A percentile compares a stretch with the other conserved stretches of the same genome.
Conservation (phyloP, 164 flowering plant species). For the Macadamia integrifolia region DNA sequence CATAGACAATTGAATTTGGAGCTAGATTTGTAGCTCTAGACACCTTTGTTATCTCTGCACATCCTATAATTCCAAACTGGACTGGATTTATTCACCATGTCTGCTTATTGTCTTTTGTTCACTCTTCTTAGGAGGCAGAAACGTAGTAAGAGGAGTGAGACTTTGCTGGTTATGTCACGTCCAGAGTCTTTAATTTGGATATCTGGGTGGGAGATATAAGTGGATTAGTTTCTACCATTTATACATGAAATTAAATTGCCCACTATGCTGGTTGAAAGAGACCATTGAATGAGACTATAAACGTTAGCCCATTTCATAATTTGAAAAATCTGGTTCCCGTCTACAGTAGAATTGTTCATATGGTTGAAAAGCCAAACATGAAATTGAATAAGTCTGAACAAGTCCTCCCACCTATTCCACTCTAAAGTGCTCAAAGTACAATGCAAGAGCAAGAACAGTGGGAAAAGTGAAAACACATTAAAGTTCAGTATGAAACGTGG, state of each 20-base stretch:
- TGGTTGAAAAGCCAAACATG: too few relatives aligned
- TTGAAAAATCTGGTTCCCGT: too few relatives aligned
- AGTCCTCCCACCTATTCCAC: too few relatives aligned
- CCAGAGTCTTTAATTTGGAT: too few relatives aligned
- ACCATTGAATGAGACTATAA: not conserved
- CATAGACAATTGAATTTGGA: slow-evolving; percentile 27
- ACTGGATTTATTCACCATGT: slow-evolving; percentile 12
- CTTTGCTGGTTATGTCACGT: not conserved
- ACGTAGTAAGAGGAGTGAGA: not conserved
- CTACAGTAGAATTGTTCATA: too few relatives aligned
- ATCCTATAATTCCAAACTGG: slow-evolving; percentile 35
- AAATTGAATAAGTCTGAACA: too few relatives aligned
- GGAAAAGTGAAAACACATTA: too few relatives aligned
- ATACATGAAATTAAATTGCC: not conserved
- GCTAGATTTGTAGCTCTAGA: slow-evolving; percentile 28
- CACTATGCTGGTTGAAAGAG: not conserved
- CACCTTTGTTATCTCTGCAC: slow-evolving; percentile 37
- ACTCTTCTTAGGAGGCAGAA: not conserved
- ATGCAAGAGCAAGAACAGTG: too few relatives aligned
- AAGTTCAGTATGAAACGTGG: too few relatives aligned
- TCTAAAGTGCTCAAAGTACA: too few relatives aligned
- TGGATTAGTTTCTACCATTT: not conserved
- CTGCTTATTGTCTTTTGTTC: not conserved
- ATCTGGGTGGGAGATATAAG: not conserved
- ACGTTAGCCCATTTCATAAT: too few relatives aligned